Percentiles rank a stretch among this genome's conserved stretches.
Evolutionary conservation across 345 rosid genomes (phyloP).

Genomic region (Zanthoxylum bungeanum): DNA sequence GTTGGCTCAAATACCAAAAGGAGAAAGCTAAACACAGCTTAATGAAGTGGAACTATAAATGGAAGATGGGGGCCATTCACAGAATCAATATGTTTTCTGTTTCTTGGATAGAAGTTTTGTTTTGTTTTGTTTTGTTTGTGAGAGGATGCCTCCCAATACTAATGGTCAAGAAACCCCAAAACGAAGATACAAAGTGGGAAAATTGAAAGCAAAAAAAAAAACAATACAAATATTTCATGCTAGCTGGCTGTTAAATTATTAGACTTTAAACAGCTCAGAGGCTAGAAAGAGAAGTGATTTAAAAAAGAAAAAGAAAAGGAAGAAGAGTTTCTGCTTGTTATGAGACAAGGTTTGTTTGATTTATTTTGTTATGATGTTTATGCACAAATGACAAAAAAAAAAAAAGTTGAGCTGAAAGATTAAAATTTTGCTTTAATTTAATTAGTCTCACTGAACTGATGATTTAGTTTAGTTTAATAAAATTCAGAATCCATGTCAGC

Average conservation of each 20-base stretch:
- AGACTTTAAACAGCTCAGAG: conserved; percentile 42
- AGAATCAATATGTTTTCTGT: conserved; percentile 14
- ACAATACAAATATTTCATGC: conserved; percentile 23
- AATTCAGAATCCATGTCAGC: background rate
- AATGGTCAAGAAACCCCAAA: background rate
- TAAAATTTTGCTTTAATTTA: background rate
- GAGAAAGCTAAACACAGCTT: conserved; percentile 44
- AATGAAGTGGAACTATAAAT: conserved; percentile 25
- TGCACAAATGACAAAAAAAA: background rate
- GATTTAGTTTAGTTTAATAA: background rate
- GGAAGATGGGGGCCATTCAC: background rate
- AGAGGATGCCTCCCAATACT: conserved; percentile 13
- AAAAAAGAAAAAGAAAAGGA: background rate
- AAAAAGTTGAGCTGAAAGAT: background rate
- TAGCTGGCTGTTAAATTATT: conserved; percentile 64
- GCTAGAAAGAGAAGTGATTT: background rate
- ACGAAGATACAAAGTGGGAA: background rate
- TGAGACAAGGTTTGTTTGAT: conserved; percentile 20
- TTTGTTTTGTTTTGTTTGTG: too few species aligned
- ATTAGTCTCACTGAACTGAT: background rate
- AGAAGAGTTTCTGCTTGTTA: conserved; percentile 8
- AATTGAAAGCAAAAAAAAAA: background rate
- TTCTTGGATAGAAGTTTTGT: conserved; percentile 16
- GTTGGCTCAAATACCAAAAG: conserved; percentile 45
- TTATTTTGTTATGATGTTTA: background rate